Conservation (phyloP, 305 asterid species). For the Caryopteris hybrid region DNA sequence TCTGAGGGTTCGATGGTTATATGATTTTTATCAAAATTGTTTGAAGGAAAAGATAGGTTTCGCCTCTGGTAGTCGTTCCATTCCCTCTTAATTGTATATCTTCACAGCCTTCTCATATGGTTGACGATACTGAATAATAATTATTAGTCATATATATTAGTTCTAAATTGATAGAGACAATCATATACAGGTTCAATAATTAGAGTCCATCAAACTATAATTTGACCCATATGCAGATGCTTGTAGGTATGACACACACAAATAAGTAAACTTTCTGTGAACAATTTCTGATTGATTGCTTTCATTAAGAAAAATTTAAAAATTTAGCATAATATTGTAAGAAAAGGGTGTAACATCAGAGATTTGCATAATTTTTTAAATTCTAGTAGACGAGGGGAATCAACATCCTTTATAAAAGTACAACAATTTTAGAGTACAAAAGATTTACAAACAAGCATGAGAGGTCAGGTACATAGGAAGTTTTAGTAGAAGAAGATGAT, state of each 20-base stretch:
- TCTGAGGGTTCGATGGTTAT: background rate
- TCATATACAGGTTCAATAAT: background rate
- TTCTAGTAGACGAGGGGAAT: background rate
- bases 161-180: background rate
- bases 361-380: too few relatives aligned
- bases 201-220: background rate
- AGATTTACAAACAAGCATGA: background rate
- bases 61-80: conserved; percentile 6
- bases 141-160: conserved; percentile 5
- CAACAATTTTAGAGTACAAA: background rate
- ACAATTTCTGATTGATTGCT: background rate
- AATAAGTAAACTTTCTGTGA: background rate
- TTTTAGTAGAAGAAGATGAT: too few relatives aligned
- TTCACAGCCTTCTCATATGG: conserved; percentile 58
- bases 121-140: conserved; percentile 37
- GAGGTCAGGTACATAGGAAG: background rate
- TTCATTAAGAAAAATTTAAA: background rate
- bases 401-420: background rate
- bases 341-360: background rate
- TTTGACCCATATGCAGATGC: background rate
- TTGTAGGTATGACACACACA: background rate
- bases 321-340: background rate
- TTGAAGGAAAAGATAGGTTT: background rate
- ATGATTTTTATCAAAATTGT: background rate
- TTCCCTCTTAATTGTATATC: conserved; percentile 44